Conservation (phyloP, 192 early-diverging fungal genomes). For the Dimargaris xerosporica region DNA sequence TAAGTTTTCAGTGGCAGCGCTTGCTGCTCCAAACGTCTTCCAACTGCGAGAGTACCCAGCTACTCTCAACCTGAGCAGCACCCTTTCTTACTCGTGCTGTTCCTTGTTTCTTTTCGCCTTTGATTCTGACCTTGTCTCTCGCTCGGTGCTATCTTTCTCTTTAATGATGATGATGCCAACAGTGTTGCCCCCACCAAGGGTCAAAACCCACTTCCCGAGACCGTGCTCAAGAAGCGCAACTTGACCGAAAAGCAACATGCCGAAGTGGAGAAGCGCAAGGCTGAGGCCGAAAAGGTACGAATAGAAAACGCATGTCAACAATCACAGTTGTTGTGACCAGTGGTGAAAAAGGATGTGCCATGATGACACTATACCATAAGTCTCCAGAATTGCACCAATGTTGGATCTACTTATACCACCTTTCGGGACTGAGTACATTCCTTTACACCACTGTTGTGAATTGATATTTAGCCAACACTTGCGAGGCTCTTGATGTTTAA, state of each 20-base stretch:
- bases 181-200: not conserved
- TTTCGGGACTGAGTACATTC: conserved; percentile 62
- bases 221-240: conserved; percentile 77
- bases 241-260: conserved; percentile 53
- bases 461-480: not conserved
- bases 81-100: too few relatives aligned
- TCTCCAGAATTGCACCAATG: conserved; percentile 26
- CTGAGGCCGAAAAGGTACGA: conserved; percentile 27
- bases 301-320: conserved; percentile 10
- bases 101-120: too few relatives aligned
- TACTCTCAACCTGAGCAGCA: too few relatives aligned
- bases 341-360: conserved; percentile 14
- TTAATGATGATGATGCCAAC: too few relatives aligned
- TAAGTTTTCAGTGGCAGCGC: too few relatives aligned
- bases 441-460: conserved; percentile 1
- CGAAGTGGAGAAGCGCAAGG: conserved; percentile 31
- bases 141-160: too few relatives aligned
- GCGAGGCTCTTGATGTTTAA: conserved; percentile 1
- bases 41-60: too few relatives aligned
- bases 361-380: conserved; percentile 24
- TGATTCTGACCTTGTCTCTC: too few relatives aligned
- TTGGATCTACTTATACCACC: conserved; percentile 47
- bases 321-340: conserved; percentile 17
- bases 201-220: conserved; percentile 62
- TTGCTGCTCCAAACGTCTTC: too few relatives aligned